Conservation (phyloP, 495 filamentous ascomycete genomes). For the Saxophila tyrrhenica region DNA sequence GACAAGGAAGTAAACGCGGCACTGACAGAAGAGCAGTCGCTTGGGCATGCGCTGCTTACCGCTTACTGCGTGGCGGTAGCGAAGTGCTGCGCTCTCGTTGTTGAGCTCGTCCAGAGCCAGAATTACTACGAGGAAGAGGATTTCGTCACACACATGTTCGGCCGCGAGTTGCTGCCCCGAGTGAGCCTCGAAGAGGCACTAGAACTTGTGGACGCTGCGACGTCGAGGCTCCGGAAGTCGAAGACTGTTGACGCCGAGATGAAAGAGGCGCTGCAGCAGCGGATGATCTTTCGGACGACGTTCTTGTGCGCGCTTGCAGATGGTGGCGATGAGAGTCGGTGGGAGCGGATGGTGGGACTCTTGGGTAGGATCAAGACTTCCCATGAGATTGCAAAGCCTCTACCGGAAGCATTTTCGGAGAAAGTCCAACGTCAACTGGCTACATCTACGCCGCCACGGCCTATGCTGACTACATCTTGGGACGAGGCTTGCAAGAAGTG, state of each 20-base stretch:
- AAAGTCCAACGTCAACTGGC: constrained; percentile 84
- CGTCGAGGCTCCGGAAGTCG: constrained; percentile 40
- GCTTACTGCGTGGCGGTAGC: constrained; percentile 79
- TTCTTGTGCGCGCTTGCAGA: not conserved
- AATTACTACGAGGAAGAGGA: constrained; percentile 97
- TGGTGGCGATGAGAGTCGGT: not conserved
- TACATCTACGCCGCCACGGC: constrained; percentile 83
- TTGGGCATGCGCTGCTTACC: constrained; percentile 58
- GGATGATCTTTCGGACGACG: constrained; percentile 52
- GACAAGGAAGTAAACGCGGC: not conserved
- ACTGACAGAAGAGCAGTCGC: constrained; percentile 1
- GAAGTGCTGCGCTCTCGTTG: constrained; percentile 72
- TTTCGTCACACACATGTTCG: constrained; percentile 82
- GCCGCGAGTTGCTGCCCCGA: constrained; percentile 58
- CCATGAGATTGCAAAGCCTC: constrained; percentile 48
- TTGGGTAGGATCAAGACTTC: constrained; percentile 40
- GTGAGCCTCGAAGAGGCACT: constrained; percentile 47
- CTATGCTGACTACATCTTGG: constrained; percentile 56
- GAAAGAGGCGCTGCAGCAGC: constrained; percentile 43
- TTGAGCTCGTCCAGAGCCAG: constrained; percentile 58
- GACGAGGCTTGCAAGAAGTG: constrained; percentile 61
- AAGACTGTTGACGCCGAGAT: not conserved
- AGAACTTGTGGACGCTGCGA: constrained; percentile 48
- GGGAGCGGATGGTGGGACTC: constrained; percentile 2
- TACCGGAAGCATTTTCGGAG: constrained; percentile 70